These are phyloP conservation scores for Fusarium sambucinum DNA, from an alignment of 2,329 filamentous ascomycete genomes.

Conservation along the genomic window DNA sequence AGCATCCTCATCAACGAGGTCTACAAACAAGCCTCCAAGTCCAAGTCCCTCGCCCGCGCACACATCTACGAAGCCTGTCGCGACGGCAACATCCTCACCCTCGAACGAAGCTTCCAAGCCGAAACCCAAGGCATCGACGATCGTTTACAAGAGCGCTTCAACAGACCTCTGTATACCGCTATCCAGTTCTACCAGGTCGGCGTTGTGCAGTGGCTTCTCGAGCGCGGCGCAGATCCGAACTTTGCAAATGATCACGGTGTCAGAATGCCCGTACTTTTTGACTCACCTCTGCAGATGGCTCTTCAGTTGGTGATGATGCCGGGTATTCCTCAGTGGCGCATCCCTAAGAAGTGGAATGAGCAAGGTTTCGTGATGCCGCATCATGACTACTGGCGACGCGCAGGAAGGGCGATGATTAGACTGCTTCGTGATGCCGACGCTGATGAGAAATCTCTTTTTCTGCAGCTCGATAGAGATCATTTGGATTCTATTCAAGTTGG, in stretches of 20 bases:
- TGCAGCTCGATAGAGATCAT: background rate
- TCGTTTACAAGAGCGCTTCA: background rate
- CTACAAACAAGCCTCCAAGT: background rate
- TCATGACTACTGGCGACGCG: background rate
- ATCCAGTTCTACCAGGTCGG: background rate
- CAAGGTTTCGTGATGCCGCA: background rate
- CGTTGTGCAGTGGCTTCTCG: background rate
- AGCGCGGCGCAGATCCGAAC: background rate
- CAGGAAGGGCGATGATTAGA: background rate
- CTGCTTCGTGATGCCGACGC: background rate
- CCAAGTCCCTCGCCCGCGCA: background rate
- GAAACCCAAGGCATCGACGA: too few relatives aligned
- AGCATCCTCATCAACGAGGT: background rate
- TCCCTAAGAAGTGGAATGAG: background rate
- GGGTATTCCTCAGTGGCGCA: background rate
- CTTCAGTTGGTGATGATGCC: background rate
- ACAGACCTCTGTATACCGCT: background rate
- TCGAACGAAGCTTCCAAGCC: background rate
- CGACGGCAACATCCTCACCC: background rate
- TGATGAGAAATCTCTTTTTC: background rate
- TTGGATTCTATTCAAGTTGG: too few relatives aligned
- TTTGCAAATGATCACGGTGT: background rate
- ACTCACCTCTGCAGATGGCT: background rate
- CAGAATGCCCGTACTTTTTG: background rate
- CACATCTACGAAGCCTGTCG: conserved; percentile 4